Base-by-base conservation (phyloP, 2,329 filamentous ascomycete species). In the Magnaporthiopsis incrustans region DNA sequence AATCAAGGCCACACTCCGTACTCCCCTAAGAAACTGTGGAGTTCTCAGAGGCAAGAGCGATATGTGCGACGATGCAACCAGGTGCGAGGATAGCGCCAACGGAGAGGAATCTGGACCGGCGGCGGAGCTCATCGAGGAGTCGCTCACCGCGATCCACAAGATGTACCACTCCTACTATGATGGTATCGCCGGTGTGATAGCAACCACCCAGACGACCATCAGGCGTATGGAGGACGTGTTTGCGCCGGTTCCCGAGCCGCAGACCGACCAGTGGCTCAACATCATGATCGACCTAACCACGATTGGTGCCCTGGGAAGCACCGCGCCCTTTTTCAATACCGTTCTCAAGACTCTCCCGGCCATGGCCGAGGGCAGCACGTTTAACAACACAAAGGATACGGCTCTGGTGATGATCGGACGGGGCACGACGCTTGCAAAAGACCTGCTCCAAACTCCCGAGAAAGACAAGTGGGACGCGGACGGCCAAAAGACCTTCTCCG, bases 271-370 rank as follows among this genome's bases (percentile, higher is more conserved):
- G 44, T 73, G 70, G 71, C 61, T 70, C 10, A 38, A 66, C n/a
- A 64, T 75, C 35, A 65, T 76, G 8, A 67, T 74, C 32, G 70
- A 73, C 64, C 64, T 73, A 14, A 32, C 74, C 58, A 71, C 68
- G 35, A 63, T 75, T n/a, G 72, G 72, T 4, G 66, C 69, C 8
- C 64, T 70, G 32, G 63, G 67, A 30, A 65, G 61, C 25, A 68
- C 67, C 1, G 72, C 63, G 35, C 69, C 70, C 30, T 71, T 71
- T 62, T 73, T 74, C 67, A 74, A 73, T 65, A 64, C 27, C 12
- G 59, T 69, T 30, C 38, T 73, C 50, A 69, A 69, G 65, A 60
- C 64, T 15, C 56, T 70, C 58, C 66, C 70, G 0, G 66, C 65
- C 44, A 71, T 71, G 53, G 25, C 57, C 35, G 66, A 66, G 3